A percentile compares a stretch with the other conserved stretches of the same genome.
These are phyloP conservation scores for Datura wrightii DNA, from an alignment of 257 asterid genomes.

Conservation along the genomic window DNA sequence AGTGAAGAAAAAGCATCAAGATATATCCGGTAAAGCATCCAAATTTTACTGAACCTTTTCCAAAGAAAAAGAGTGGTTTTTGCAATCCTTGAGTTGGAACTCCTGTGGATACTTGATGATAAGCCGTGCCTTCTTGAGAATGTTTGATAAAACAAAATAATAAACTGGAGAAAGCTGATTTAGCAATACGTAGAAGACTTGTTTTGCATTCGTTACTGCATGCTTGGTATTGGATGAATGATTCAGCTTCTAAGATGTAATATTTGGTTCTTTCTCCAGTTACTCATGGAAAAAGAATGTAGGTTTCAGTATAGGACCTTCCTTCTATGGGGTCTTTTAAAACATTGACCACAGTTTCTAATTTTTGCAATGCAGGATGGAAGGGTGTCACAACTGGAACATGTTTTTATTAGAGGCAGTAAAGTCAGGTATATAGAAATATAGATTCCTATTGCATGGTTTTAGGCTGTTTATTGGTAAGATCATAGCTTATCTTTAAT, in stretches of 20 bases:
- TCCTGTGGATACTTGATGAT: background rate
- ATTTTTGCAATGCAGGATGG: conserved; percentile 68
- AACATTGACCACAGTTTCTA: background rate
- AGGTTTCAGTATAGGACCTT: background rate
- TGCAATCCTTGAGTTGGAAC: background rate
- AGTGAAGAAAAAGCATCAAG: background rate
- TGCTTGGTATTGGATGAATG: background rate
- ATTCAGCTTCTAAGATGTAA: conserved; percentile 1
- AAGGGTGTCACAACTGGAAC: conserved; percentile 89
- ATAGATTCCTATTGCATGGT: background rate
- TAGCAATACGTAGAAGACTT: background rate
- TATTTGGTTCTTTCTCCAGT: conserved; percentile 16
- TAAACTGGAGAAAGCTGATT: background rate
- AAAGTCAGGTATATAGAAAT: conserved; percentile 74
- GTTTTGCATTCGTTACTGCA: background rate
- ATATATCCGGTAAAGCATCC: background rate
- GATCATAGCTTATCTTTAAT: background rate
- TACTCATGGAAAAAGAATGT: background rate
- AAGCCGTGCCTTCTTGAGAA: background rate
- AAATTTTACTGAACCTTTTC: background rate
- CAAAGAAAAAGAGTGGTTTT: background rate
- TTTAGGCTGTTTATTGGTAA: conserved; percentile 24
- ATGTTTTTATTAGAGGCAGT: conserved; percentile 96
- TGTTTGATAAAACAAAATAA: background rate
- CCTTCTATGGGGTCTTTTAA: background rate